Percentiles rank a stretch among this genome's conserved stretches.
Conservation (phyloP, 768 basidiomycete species). For the Leccinum aurantiacum region DNA sequence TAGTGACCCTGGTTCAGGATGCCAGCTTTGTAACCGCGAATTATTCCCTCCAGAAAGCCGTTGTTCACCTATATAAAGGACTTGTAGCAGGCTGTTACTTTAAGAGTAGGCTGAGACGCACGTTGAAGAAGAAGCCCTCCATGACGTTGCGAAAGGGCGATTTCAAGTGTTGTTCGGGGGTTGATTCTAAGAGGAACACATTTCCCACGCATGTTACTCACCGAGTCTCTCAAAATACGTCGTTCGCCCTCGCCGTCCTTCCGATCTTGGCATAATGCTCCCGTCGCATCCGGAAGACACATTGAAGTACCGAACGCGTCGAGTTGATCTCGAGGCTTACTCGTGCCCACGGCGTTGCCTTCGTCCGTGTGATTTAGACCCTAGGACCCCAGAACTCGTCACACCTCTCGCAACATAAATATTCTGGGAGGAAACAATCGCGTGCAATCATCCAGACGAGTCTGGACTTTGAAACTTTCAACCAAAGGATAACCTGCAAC, state of each 20-base stretch:
- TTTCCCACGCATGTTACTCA: constrained; percentile 17
- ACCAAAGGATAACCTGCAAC: constrained; percentile 60
- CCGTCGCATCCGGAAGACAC: too few species aligned
- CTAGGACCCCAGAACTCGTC: background rate
- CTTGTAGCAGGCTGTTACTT: background rate
- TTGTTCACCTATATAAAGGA: constrained; percentile 54
- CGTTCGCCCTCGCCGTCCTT: too few species aligned
- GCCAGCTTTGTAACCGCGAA: constrained; percentile 92
- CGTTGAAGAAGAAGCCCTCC: constrained; percentile 92
- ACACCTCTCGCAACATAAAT: constrained; percentile 48
- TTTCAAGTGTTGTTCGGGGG: background rate
- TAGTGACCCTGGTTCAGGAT: constrained; percentile 90
- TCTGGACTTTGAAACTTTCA: background rate
- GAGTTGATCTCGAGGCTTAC: background rate
- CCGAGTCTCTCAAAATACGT: too few species aligned
- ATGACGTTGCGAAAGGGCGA: constrained; percentile 38
- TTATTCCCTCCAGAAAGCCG: constrained; percentile 80
- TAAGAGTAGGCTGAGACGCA: constrained; percentile 34
- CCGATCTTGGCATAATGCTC: too few species aligned
- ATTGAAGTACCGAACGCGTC: too few species aligned
- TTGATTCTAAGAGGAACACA: constrained; percentile 13
- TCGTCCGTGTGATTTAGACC: background rate
- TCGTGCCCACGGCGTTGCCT: background rate
- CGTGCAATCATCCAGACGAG: background rate
- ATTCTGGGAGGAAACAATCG: constrained; percentile 39